phyloP scores from a whole-genome alignment of 2,329 filamentous ascomycete species.

The Pseudocercospora fijiensis region DNA sequence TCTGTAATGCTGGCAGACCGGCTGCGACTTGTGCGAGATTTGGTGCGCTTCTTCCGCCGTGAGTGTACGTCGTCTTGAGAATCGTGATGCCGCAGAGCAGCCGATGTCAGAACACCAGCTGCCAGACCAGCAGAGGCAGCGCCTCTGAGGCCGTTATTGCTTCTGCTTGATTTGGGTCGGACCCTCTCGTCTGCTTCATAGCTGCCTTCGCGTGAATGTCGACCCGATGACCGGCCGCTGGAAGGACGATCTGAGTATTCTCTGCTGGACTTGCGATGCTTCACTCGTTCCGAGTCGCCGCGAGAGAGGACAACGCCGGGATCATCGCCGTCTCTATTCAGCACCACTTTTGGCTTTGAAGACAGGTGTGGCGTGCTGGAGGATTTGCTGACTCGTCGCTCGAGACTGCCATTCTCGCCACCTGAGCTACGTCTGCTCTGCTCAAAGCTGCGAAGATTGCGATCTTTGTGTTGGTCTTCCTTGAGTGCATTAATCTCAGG shows the following conservation, averaged over 20 bases:
- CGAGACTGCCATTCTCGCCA: conserved; percentile 52
- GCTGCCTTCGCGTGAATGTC: conserved; percentile 29
- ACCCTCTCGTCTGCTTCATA: conserved; percentile 50
- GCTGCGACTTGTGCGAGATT: conserved; percentile 52
- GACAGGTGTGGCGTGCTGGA: conserved; percentile 61
- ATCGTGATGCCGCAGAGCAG: conserved; percentile 63
- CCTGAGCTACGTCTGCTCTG: conserved; percentile 56
- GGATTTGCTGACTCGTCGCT: conserved; percentile 59
- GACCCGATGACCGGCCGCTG: conserved; percentile 32
- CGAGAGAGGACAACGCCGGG: conserved; percentile 57
- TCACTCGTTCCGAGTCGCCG: conserved; percentile 55
- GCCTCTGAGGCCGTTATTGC: conserved; percentile 47
- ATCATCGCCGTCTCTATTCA: conserved; percentile 59
- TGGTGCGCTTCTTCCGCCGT: conserved; percentile 49
- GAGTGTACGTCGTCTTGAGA: conserved; percentile 58
- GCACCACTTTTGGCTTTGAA: conserved; percentile 59
- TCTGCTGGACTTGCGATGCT: conserved; percentile 56
- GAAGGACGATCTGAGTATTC: conserved; percentile 38
- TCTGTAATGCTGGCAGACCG: conserved; percentile 54
- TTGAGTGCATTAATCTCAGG: conserved; percentile 91
- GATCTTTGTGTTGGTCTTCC: conserved; percentile 78
- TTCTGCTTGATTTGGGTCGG: conserved; percentile 56
- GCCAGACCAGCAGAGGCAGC: conserved; percentile 56
- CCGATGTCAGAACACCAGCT: conserved; percentile 57
- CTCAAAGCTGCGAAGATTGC: conserved; percentile 68